Percentiles rank a stretch among this genome's conserved stretches.
These are phyloP conservation scores for Linnemannia schmuckeri DNA, from an alignment of 192 early-diverging fungal genomes.

Conservation along the genomic window DNA sequence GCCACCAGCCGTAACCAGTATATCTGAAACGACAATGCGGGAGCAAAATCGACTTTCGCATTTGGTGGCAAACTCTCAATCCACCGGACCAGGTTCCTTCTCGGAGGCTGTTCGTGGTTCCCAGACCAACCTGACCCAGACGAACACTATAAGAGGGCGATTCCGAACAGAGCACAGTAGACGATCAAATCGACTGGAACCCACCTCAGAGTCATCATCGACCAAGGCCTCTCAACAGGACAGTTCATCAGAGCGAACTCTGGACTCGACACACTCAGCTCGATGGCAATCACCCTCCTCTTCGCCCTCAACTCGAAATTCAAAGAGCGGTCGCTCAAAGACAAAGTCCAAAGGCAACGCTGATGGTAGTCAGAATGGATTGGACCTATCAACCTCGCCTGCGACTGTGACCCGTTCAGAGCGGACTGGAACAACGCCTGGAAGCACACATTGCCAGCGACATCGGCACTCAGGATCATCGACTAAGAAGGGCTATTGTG, in stretches of 20 bases:
- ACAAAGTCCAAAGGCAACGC: background rate
- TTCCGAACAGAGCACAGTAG: background rate
- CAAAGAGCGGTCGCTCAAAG: slow-evolving; percentile 19
- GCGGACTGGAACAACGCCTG: slow-evolving; percentile 1
- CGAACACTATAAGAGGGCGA: background rate
- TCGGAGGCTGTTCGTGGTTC: slow-evolving; percentile 2
- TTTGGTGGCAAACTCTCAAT: slow-evolving; percentile 16
- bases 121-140: background rate
- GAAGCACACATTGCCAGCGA: slow-evolving; percentile 17
- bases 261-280: background rate
- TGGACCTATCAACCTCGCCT: background rate
- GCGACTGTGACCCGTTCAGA: slow-evolving; percentile 4
- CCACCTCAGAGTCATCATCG: background rate
- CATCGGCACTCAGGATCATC: slow-evolving; percentile 10
- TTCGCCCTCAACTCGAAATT: background rate
- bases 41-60: background rate
- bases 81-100: background rate
- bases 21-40: background rate
- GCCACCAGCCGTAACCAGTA: background rate
- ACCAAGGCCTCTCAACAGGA: background rate
- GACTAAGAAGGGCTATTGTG: slow-evolving; percentile 21
- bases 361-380: background rate
- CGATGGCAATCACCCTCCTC: background rate
- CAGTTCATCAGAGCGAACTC: background rate
- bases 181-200: background rate